These are phyloP conservation scores for Leishmania guyanensis DNA, from an alignment of 208 protist genomes.

Conservation along the genomic window DNA sequence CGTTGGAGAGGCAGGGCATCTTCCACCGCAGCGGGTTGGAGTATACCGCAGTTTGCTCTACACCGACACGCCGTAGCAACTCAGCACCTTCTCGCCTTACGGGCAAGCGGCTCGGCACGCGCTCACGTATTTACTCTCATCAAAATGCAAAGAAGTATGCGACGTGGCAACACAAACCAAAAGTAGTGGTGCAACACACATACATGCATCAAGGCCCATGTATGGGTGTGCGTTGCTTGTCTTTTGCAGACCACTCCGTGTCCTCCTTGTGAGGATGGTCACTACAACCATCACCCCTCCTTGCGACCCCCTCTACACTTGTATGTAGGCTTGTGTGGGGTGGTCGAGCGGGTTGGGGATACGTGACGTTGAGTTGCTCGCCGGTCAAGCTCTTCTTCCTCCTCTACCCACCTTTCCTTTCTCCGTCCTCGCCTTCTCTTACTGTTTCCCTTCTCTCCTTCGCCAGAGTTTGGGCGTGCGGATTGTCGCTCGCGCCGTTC, in stretches of 20 bases:
- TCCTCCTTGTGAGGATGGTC: too few species aligned
- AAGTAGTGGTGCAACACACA: not conserved
- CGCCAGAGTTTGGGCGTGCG: not conserved
- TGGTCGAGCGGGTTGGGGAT: not conserved
- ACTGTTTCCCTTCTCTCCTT: not conserved
- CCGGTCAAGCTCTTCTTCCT: not conserved
- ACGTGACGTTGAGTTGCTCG: not conserved
- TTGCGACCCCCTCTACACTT: not conserved
- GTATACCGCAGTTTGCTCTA: slow-evolving; percentile 39
- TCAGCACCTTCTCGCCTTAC: not conserved
- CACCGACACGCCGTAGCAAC: slow-evolving; percentile 32
- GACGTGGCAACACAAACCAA: not conserved
- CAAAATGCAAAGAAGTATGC: not conserved
- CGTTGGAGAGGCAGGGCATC: not conserved
- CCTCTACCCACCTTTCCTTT: not conserved
- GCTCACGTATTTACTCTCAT: not conserved
- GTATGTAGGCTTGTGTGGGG: not conserved
- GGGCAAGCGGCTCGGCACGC: not conserved
- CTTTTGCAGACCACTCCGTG: not conserved
- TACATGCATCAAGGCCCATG: not conserved
- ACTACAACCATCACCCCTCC: too few species aligned
- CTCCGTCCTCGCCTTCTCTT: not conserved
- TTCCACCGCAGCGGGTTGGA: slow-evolving; percentile 7
- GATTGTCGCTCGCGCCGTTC: not conserved
- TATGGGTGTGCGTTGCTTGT: not conserved